Evolutionary conservation across 768 basidiomycete genomes (phyloP), one percentile per base, ranked within the genome.

Genomic region (Russula virescens): DNA sequence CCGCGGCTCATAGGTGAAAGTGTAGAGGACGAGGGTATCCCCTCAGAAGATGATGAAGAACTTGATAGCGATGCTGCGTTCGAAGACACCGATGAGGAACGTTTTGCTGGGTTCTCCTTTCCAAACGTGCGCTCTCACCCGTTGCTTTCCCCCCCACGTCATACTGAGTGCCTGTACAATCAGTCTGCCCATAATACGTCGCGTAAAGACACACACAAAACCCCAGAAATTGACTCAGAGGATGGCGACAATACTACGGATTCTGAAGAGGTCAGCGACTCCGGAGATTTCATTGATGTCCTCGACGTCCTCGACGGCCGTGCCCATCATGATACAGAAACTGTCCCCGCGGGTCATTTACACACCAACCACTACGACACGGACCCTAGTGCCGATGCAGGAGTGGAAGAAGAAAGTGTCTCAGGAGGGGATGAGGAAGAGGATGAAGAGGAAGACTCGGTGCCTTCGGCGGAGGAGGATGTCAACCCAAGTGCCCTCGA

Each of bases 21-120:
- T 50, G 75, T 70, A 18, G 74, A 71, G 14, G 64, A 69, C 8
- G 73, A 69, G 14, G 65, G 70, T 50, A 62, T 74, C 3, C 66
- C 79, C 38, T 83, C 81, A 63, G 84, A 75, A 1, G 89, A 94
- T 65, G 92, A 94, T 69, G 91, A 94, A 69, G 91, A 94, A 63
- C 82, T 94, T 49, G 89, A 91, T 63, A 88, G 86, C 65, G 93
- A 94, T 68, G 86, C 79, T 64, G 92, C 90, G 1, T 90, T 91
- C 63, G 89, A 91, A 64, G 88, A 90, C 71, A 85, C 82, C 59
- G 91, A 91, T 38, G 86, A 86, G 61, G 91, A 94, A n/a, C 76
- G 79, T 3, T 92, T 86, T 73, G 85, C 84, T 11, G 86, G 84
- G 3, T 87, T 87, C 65, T 68, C 64, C 16, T 80, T 81, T 63